Base-by-base conservation (phyloP, 306 rosid genomes). In the Begonia loranthoides region DNA sequence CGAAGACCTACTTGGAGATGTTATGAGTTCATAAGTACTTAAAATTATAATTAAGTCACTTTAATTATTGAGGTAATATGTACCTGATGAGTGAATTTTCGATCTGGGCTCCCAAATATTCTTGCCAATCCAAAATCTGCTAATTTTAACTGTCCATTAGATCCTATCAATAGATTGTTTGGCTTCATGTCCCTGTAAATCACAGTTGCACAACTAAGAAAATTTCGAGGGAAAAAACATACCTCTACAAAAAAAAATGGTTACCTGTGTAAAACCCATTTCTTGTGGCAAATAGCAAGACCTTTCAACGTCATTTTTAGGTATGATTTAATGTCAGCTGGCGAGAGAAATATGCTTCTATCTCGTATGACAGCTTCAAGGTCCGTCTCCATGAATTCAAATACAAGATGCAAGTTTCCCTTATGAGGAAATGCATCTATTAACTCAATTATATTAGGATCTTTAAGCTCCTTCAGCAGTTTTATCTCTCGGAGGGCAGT, bases 71-170 rank as follows among this genome's bases (percentile, higher is more conserved):
- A 28, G 36, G 36, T 28, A 28, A 28, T 28, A 28, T 28, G 62
- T 73, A 84, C 97, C 94, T 90, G 94, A 56, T 90, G 94, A 49
- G 99, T 90, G 63, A 82, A 90, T 72, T 79, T 90, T 61, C 95
- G 87, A 67, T 78, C 86, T 14, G 99, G 95, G 62, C 99, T 85
- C 70, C 99, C 99, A 78, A 90, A 90, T 57, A 90, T 76, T 22
- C 99, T 76, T 41, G 99, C 99, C 59, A 90, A 80, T 60, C 97
- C 97, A 82, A 90, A 90, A 73, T 90, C 97, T 5, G 95, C 97
- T 74, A 90, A 94, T 74, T 90, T 90, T 56, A 90, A 85, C 68
- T 85, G 86, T 65, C 97, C 97, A 52, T 85, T 78, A 49, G 85
- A 24, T 70, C 99, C 99, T 68, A 90, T 90, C 77, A 90, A 71